A percentile compares a stretch with the other conserved stretches of the same genome.
phyloP scores from a whole-genome alignment of 2,329 filamentous ascomycete genomes.

The Fonsecaea erecta region DNA sequence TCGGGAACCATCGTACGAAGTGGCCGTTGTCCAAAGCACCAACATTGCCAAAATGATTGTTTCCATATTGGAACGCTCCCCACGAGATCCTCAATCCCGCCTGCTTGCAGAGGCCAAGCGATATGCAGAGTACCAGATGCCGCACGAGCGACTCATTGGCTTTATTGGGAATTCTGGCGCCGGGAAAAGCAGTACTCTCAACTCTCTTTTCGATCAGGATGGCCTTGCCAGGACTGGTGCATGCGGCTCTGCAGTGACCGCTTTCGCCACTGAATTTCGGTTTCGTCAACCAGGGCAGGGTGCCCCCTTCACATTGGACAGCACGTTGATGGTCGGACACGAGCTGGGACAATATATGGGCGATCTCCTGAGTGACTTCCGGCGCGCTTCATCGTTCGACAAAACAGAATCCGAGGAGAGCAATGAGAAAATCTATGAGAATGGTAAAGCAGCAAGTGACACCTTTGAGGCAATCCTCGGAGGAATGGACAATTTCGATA shows the following conservation, averaged over 20 bases:
- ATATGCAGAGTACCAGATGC: background rate
- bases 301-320: conserved; percentile 2
- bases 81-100: background rate
- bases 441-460: background rate
- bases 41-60: background rate
- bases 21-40: background rate
- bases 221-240: conserved; percentile 12
- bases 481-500: conserved; percentile 8
- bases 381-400: background rate
- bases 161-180: conserved; percentile 14
- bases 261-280: conserved; percentile 14
- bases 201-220: conserved; percentile 4
- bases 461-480: background rate
- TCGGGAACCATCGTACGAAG: background rate
- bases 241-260: conserved; percentile 12
- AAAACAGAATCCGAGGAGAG: background rate
- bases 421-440: background rate
- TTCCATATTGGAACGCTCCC: background rate
- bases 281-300: background rate
- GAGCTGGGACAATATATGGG: background rate
- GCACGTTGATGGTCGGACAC: background rate
- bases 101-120: background rate
- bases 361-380: background rate
- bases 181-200: conserved; percentile 20
- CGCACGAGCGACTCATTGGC: conserved; percentile 7